phyloP scores from a whole-genome alignment of 1,284 basidiomycete genomes.

The Puccinia coronata region DNA sequence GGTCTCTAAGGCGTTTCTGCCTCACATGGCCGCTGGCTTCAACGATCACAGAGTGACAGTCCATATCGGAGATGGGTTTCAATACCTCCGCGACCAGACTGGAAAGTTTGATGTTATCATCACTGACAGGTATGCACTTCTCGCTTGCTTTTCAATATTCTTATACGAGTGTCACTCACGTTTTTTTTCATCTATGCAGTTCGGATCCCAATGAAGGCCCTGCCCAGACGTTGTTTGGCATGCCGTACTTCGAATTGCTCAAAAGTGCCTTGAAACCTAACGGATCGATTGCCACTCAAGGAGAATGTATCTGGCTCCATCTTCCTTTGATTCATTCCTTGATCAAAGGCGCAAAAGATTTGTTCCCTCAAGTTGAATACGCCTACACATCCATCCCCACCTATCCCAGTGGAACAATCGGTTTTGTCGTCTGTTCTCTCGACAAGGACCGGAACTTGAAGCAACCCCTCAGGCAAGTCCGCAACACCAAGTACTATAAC shows the following conservation, averaged over 20 bases:
- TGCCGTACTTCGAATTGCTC: constrained; percentile 94
- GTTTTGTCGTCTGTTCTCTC: constrained; percentile 88
- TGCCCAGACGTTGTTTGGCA: constrained; percentile 90
- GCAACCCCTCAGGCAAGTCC: constrained; percentile 70
- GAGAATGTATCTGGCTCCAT: constrained; percentile 94
- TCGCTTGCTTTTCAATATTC: not conserved
- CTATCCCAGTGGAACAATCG: constrained; percentile 92
- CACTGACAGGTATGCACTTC: constrained; percentile 60
- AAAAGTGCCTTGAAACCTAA: constrained; percentile 84
- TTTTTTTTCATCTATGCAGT: constrained; percentile 7
- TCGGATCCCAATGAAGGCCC: constrained; percentile 93
- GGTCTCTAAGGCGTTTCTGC: constrained; percentile 88
- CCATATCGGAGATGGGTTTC: constrained; percentile 93
- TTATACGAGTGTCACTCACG: not conserved
- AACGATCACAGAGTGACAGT: constrained; percentile 81
- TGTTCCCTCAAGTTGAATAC: constrained; percentile 87
- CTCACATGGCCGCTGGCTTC: constrained; percentile 87
- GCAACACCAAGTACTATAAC: constrained; percentile 82
- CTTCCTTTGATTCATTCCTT: constrained; percentile 82
- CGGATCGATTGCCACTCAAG: constrained; percentile 94
- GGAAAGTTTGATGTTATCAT: constrained; percentile 95
- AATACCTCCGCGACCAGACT: constrained; percentile 87
- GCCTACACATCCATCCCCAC: constrained; percentile 97
- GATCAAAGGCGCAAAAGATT: constrained; percentile 69
- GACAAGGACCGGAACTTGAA: constrained; percentile 70